Percentiles rank a stretch among this genome's conserved stretches.
phyloP scores from a whole-genome alignment of 257 asterid genomes.

The Salvia splendens region DNA sequence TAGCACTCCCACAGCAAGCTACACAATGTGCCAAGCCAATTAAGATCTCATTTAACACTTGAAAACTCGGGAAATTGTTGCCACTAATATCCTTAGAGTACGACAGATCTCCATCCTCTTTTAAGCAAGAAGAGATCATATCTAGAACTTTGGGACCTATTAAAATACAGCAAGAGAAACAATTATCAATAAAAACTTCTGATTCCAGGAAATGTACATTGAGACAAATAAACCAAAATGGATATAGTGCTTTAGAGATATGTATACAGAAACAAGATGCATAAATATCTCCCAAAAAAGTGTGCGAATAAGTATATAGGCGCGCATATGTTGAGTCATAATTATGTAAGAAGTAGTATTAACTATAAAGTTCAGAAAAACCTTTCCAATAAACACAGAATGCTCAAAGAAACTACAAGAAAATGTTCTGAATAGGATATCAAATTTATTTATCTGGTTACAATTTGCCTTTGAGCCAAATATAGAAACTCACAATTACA shows the following conservation, averaged over 20 bases:
- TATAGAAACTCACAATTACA: conserved; percentile 68
- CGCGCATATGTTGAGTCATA: conserved; percentile 11
- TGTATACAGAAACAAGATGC: conserved; percentile 10
- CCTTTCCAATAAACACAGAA: conserved; percentile 16
- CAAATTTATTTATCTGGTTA: not conserved
- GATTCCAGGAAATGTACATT: conserved; percentile 14
- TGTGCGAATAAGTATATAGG: conserved; percentile 6
- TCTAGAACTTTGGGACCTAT: conserved; percentile 78
- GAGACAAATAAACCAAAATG: not conserved
- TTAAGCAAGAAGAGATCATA: conserved; percentile 52
- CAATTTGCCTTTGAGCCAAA: conserved; percentile 21
- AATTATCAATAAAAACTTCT: conserved; percentile 25
- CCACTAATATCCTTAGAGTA: conserved; percentile 36
- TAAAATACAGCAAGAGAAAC: conserved; percentile 34
- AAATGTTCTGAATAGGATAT: not conserved
- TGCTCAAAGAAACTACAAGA: conserved; percentile 16
- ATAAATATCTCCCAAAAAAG: not conserved
- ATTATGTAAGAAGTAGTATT: not conserved
- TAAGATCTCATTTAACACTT: conserved; percentile 52
- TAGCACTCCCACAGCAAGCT: conserved; percentile 59
- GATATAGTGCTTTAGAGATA: not conserved
- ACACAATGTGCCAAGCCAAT: conserved; percentile 76
- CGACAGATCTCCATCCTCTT: conserved; percentile 48
- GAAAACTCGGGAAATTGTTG: conserved; percentile 40
- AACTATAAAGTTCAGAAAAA: conserved; percentile 7